These are phyloP conservation scores for Tricladium varicosporioides DNA, from an alignment of 2,329 filamentous ascomycete genomes.

Conservation along the genomic window DNA sequence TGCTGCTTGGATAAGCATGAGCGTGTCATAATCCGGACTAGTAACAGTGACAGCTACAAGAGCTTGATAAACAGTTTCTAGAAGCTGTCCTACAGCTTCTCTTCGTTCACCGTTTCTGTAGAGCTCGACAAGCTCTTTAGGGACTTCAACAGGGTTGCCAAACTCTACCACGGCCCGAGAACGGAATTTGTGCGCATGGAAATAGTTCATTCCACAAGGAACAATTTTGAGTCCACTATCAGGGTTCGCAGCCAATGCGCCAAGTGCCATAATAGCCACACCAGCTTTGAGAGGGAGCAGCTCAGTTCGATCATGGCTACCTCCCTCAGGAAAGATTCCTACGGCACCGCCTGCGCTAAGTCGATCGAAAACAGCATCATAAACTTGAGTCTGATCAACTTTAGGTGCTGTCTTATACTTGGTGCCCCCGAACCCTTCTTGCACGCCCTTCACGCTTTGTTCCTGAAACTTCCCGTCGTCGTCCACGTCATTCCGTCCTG, in stretches of 20 bases:
- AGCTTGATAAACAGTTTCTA: slow-evolving; percentile 82
- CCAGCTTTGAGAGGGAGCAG: slow-evolving; percentile 76
- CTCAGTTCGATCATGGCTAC: slow-evolving; percentile 91
- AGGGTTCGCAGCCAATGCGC: slow-evolving; percentile 76
- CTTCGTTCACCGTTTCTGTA: slow-evolving; percentile 70
- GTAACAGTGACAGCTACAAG: slow-evolving; percentile 87
- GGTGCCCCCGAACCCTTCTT: slow-evolving; percentile 50
- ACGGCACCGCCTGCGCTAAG: slow-evolving; percentile 82
- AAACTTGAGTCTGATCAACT: slow-evolving; percentile 90
- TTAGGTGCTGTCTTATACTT: slow-evolving; percentile 87
- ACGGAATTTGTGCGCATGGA: slow-evolving; percentile 96
- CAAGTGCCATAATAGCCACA: slow-evolving; percentile 94
- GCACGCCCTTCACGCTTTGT: background rate
- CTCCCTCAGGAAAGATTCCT: slow-evolving; percentile 94
- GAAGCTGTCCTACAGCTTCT: slow-evolving; percentile 78
- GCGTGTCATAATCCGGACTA: slow-evolving; percentile 91
- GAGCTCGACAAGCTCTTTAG: slow-evolving; percentile 74
- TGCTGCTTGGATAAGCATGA: slow-evolving; percentile 82
- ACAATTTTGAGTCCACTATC: slow-evolving; percentile 73
- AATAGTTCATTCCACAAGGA: slow-evolving; percentile 97
- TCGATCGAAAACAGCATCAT: slow-evolving; percentile 85
- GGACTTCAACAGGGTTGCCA: slow-evolving; percentile 82
- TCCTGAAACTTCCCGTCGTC: slow-evolving; percentile 7
- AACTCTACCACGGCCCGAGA: slow-evolving; percentile 95
- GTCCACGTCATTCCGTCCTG: slow-evolving; percentile 10